A percentile compares a stretch with the other conserved stretches of the same genome.
These are phyloP conservation scores for Fraxinus ornus DNA, from an alignment of 305 asterid genomes.

Conservation along the genomic window DNA sequence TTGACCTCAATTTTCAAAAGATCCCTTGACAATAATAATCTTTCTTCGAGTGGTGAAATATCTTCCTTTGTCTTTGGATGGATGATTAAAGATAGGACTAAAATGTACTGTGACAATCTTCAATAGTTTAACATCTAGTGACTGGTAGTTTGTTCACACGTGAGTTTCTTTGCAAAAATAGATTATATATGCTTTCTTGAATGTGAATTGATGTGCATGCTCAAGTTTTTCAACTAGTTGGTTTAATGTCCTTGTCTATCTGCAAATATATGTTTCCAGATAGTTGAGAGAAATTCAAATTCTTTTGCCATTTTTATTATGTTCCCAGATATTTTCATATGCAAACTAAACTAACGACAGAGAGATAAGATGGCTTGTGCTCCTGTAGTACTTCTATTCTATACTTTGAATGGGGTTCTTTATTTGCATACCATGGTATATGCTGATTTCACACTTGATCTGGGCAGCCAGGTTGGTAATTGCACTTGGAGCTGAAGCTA, in stretches of 20 bases:
- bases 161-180: background rate
- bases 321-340: background rate
- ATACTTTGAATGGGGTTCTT: constrained; percentile 19
- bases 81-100: background rate
- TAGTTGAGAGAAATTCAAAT: constrained; percentile 5
- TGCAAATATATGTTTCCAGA: background rate
- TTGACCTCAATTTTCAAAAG: background rate
- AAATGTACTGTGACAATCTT: background rate
- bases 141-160: background rate
- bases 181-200: background rate
- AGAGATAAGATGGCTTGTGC: constrained; percentile 13
- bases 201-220: background rate
- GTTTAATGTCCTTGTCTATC: constrained; percentile 6
- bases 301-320: background rate
- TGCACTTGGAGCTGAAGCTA: constrained; percentile 93
- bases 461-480: constrained; percentile 99
- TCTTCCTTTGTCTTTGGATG: background rate
- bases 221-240: background rate
- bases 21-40: background rate
- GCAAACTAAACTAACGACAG: background rate
- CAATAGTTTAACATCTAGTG: background rate
- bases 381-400: background rate
- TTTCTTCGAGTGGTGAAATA: background rate
- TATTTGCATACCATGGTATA: constrained; percentile 15
- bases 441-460: constrained; percentile 43